Conservation (phyloP, 306 rosid species). For the Prunus padus region DNA sequence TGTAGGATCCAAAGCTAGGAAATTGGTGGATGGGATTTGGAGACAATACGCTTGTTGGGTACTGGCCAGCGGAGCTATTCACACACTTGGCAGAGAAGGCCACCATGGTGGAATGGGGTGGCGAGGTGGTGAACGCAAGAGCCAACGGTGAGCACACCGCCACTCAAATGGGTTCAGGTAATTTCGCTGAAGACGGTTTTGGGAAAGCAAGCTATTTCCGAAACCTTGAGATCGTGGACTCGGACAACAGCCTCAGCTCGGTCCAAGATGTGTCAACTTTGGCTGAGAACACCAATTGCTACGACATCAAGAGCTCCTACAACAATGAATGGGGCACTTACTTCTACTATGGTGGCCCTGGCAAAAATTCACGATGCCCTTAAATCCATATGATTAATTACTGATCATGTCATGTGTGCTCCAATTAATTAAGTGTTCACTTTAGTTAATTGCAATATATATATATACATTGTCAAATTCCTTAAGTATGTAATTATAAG, state of each 20-base stretch:
- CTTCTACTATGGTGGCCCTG: conserved; percentile 94
- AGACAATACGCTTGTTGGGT: conserved; percentile 68
- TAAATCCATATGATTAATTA: conserved; percentile 24
- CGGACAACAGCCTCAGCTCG: conserved; percentile 68
- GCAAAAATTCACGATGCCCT: conserved; percentile 58
- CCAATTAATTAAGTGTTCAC: background rate
- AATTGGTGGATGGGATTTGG: conserved; percentile 99
- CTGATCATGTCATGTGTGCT: background rate
- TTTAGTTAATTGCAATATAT: background rate
- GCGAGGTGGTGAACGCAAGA: conserved; percentile 82
- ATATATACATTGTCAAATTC: background rate
- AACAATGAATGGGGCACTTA: conserved; percentile 79
- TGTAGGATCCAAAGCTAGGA: conserved; percentile 80
- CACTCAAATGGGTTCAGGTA: conserved; percentile 94
- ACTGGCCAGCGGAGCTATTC: conserved; percentile 91
- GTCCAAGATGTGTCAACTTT: conserved; percentile 56
- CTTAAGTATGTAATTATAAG: conserved; percentile 6
- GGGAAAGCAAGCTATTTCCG: conserved; percentile 91
- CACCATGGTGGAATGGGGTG: conserved; percentile 98
- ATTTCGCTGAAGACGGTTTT: conserved; percentile 73
- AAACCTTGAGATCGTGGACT: conserved; percentile 82
- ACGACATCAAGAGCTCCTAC: conserved; percentile 63
- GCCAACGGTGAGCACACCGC: conserved; percentile 71
- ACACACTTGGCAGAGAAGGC: conserved; percentile 80
- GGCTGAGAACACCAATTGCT: conserved; percentile 81